Evolutionary conservation across 2,329 filamentous ascomycete genomes (phyloP).

Genomic region (Ambrosiella xylebori): DNA sequence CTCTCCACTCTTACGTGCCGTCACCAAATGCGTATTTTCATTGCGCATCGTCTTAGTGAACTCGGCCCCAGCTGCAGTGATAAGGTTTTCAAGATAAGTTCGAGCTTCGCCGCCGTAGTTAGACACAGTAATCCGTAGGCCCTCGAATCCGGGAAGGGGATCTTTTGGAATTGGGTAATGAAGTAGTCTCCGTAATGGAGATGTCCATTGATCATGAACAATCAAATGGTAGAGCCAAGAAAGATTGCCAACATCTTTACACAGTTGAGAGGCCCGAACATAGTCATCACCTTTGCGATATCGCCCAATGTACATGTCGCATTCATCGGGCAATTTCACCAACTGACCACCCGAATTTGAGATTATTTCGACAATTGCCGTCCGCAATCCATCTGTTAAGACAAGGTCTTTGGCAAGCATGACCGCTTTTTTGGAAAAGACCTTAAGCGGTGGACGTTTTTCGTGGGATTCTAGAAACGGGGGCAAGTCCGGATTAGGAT

Average conservation of each 20-base stretch:
- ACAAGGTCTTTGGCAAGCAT: constrained; percentile 61
- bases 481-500: constrained; percentile 27
- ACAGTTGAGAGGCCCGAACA: constrained; percentile 52
- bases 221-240: constrained; percentile 91
- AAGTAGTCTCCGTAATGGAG: constrained; percentile 61
- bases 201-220: constrained; percentile 75
- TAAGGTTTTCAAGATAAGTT: constrained; percentile 82
- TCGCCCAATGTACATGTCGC: constrained; percentile 73
- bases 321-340: constrained; percentile 45
- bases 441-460: constrained; percentile 39
- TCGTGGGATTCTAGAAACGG: constrained; percentile 26
- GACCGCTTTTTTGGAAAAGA: constrained; percentile 63
- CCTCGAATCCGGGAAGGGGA: constrained; percentile 64
- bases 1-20: constrained; percentile 74
- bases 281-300: constrained; percentile 74
- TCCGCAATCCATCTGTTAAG: constrained; percentile 47
- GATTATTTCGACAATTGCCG: constrained; percentile 56
- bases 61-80: constrained; percentile 65
- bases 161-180: constrained; percentile 73
- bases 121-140: constrained; percentile 69
- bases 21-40: constrained; percentile 91
- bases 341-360: constrained; percentile 52
- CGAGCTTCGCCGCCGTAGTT: constrained; percentile 94
- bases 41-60: constrained; percentile 92
- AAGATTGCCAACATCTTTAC: constrained; percentile 78